These are phyloP conservation scores for Beauveria australis DNA, from an alignment of 2,329 filamentous ascomycete genomes.

Conservation along the genomic window DNA sequence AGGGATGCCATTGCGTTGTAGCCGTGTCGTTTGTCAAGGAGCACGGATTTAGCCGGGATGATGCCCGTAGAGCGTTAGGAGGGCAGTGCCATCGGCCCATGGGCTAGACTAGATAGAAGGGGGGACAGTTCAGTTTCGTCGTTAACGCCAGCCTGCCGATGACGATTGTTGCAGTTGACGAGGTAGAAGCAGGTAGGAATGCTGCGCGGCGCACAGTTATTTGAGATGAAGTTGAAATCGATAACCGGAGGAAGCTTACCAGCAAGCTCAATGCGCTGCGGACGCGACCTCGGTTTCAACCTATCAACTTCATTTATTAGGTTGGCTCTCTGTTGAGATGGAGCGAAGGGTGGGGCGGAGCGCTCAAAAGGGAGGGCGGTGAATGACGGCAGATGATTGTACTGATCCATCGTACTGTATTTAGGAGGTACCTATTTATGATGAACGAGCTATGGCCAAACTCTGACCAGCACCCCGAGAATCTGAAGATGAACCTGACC, in stretches of 20 bases:
- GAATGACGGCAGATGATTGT: too few species aligned
- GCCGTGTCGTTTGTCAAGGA: neutral
- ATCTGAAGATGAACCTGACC: too few species aligned
- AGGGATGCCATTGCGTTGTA: neutral
- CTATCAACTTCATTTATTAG: neutral
- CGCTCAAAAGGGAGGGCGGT: too few species aligned
- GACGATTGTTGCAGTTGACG: neutral
- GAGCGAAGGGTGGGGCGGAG: too few species aligned
- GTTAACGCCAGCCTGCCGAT: neutral
- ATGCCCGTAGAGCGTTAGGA: neutral
- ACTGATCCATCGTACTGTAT: too few species aligned
- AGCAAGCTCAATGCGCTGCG: neutral
- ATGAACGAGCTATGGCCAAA: too few species aligned
- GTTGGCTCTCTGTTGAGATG: too few species aligned
- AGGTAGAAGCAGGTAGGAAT: neutral
- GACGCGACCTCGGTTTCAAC: neutral
- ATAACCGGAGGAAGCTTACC: neutral
- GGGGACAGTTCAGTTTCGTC: neutral
- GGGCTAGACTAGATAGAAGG: neutral
- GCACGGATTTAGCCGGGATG: neutral
- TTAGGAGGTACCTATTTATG: too few species aligned
- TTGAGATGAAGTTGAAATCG: neutral
- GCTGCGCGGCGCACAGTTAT: neutral
- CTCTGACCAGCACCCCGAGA: too few species aligned
- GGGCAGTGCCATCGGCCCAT: neutral